Conservation (phyloP, 805 yeast genomes). For the Candida nitratophila region DNA sequence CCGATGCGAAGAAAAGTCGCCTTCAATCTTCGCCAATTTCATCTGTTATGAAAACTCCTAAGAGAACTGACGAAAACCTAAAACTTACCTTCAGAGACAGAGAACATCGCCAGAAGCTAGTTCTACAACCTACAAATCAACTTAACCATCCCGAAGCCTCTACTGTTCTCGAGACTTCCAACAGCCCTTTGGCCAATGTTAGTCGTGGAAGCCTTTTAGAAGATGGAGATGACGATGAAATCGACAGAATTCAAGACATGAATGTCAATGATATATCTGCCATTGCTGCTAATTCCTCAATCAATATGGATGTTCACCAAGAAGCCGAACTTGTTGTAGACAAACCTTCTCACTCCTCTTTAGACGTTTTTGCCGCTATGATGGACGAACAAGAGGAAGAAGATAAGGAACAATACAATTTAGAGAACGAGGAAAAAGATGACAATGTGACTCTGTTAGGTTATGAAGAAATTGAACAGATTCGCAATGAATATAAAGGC, state of each 20-base stretch:
- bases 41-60: constrained; percentile 5
- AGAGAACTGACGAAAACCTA: neutral
- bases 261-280: constrained; percentile 14
- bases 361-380: constrained; percentile 15
- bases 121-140: neutral
- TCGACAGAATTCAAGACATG: neutral
- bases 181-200: constrained; percentile 26
- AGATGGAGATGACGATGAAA: constrained; percentile 21
- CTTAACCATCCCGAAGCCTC: constrained; percentile 1
- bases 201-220: constrained; percentile 19
- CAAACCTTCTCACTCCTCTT: constrained; percentile 14
- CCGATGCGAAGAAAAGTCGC: neutral
- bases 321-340: constrained; percentile 2
- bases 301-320: constrained; percentile 6
- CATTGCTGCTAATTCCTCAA: constrained; percentile 15
- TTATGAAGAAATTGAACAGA: constrained; percentile 2
- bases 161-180: constrained; percentile 11
- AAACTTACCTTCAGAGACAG: neutral
- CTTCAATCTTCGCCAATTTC: neutral
- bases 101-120: neutral
- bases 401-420: constrained; percentile 6
- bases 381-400: constrained; percentile 14
- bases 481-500: constrained; percentile 2
- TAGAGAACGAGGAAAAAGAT: constrained; percentile 5
- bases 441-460: constrained; percentile 3